Conservation (phyloP, 2,329 filamentous ascomycete genomes). For the Penicillium vulpinum region DNA sequence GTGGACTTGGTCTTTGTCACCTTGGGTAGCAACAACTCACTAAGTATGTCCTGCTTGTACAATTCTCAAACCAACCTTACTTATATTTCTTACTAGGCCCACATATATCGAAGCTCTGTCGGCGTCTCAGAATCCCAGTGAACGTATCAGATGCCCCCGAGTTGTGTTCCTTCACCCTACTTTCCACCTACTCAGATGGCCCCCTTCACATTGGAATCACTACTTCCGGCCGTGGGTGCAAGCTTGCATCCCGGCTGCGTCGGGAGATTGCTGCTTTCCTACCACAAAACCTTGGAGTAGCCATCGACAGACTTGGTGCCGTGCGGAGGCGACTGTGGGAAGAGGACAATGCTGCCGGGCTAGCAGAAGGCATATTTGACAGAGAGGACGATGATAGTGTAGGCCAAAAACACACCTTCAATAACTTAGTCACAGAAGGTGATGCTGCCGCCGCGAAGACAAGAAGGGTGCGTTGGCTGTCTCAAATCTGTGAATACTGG, state of each 20-base stretch:
- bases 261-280: constrained; percentile 82
- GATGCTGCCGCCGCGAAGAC: constrained; percentile 74
- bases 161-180: constrained; percentile 84
- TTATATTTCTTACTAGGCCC: constrained; percentile 46
- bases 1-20: constrained; percentile 96
- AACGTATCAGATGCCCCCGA: constrained; percentile 87
- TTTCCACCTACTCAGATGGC: constrained; percentile 86
- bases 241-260: constrained; percentile 83
- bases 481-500: constrained; percentile 99
- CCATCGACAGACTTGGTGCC: constrained; percentile 74
- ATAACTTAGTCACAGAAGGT: constrained; percentile 72
- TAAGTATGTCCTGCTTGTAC: constrained; percentile 46
- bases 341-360: constrained; percentile 62
- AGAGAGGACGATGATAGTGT: constrained; percentile 51
- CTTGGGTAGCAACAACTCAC: constrained; percentile 50
- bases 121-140: constrained; percentile 78
- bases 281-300: constrained; percentile 71
- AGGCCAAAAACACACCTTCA: constrained; percentile 76
- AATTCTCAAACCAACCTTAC: constrained; percentile 35
- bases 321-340: constrained; percentile 71
- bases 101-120: constrained; percentile 73
- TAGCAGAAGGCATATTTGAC: constrained; percentile 45
- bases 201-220: constrained; percentile 94
- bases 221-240: constrained; percentile 92
- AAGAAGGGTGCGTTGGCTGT: constrained; percentile 85